A percentile compares a stretch with the other conserved stretches of the same genome.
Conservation (phyloP, 2,329 filamentous ascomycete genomes). For the Aspergillus calidoustus region DNA sequence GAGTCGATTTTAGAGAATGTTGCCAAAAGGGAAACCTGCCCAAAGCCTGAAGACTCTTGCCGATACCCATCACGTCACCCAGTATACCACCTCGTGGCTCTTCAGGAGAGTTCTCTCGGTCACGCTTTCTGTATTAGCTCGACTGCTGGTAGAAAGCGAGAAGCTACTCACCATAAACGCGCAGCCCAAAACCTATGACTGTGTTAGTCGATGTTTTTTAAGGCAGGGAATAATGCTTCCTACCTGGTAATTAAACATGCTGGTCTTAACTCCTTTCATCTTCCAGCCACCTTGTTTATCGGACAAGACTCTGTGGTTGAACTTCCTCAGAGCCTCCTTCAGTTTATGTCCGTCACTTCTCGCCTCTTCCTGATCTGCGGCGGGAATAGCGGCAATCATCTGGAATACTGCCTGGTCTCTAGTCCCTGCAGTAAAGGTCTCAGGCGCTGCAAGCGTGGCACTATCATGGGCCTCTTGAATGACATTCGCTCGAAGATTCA, state of each 20-base stretch:
- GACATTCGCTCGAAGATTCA: conserved; percentile 23
- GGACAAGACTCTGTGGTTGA: conserved; percentile 29
- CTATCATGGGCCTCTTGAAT: conserved; percentile 35
- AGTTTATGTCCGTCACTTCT: conserved; percentile 32
- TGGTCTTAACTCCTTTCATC: conserved; percentile 37
- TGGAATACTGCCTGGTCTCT: conserved; percentile 38
- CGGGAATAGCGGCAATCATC: conserved; percentile 37
- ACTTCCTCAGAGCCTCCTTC: conserved; percentile 34
- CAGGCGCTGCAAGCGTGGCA: conserved; percentile 27
- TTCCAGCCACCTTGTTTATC: conserved; percentile 39
- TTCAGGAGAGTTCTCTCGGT: conserved; percentile 33
- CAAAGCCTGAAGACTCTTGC: conserved; percentile 45
- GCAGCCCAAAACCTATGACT: conserved; percentile 35
- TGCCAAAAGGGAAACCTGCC: conserved; percentile 22
- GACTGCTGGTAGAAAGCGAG: not conserved
- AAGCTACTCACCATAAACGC: conserved; percentile 38
- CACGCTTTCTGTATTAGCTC: conserved; percentile 32
- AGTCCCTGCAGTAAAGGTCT: conserved; percentile 27
- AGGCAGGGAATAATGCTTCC: not conserved
- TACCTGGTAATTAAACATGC: conserved; percentile 44
- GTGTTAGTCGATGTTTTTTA: not conserved
- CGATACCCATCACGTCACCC: conserved; percentile 49
- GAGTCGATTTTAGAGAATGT: not conserved
- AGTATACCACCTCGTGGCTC: conserved; percentile 42
- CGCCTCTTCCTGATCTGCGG: conserved; percentile 27